Conservation (phyloP, 2,329 filamentous ascomycete genomes). For the Endothia cerciana region DNA sequence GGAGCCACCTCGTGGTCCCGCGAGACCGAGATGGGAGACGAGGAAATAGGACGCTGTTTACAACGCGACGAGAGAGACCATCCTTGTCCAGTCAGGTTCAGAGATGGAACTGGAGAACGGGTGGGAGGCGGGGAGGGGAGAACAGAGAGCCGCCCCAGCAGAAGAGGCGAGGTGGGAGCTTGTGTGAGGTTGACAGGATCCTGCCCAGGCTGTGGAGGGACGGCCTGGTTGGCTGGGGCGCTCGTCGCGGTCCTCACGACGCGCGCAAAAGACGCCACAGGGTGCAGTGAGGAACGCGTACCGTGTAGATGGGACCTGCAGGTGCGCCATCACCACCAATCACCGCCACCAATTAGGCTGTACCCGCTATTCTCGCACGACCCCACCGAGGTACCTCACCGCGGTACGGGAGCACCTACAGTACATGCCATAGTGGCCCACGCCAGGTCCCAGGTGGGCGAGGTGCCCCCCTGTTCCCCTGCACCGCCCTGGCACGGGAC, state of each 20-base stretch:
- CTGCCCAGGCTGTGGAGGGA: not conserved
- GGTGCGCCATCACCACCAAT: constrained; percentile 11
- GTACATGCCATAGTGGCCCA: too few species aligned
- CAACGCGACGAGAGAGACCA: not conserved
- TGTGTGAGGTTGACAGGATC: not conserved
- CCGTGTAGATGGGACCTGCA: constrained; percentile 20
- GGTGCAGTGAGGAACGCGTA: constrained; percentile 15
- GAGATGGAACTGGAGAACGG: not conserved
- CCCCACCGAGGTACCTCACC: not conserved
- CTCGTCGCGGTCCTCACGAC: constrained; percentile 10
- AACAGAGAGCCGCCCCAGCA: not conserved
- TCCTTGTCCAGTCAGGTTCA: not conserved
- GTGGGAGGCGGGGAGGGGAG: not conserved
- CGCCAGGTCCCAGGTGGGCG: too few species aligned
- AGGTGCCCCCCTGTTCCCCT: too few species aligned
- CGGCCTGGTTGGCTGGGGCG: constrained; percentile 10
- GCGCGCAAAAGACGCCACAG: constrained; percentile 13
- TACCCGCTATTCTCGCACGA: constrained; percentile 11
- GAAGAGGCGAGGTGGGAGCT: not conserved
- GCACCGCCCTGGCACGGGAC: not conserved
- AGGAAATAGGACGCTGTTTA: constrained; percentile 1
- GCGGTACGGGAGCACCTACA: not conserved
- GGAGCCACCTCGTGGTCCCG: not conserved
- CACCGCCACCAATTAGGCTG: constrained; percentile 13
- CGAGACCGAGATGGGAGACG: not conserved